These are phyloP conservation scores for Kwoniella sp. DNA, from an alignment of 768 basidiomycete genomes.

Conservation along the genomic window DNA sequence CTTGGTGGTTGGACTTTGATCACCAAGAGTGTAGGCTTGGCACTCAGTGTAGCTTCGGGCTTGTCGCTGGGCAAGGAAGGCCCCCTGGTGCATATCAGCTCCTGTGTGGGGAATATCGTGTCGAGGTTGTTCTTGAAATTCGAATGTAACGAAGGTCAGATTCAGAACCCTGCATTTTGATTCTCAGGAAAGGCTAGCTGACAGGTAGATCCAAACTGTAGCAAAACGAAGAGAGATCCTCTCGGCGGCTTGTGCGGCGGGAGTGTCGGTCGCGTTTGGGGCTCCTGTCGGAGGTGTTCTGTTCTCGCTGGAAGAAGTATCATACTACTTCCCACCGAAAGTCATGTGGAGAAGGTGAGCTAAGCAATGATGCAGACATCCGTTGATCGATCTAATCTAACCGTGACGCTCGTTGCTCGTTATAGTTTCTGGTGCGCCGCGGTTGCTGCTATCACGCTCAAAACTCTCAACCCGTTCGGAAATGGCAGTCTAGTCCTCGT, in stretches of 20 bases:
- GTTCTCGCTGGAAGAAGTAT: constrained; percentile 82
- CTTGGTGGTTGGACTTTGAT: constrained; percentile 86
- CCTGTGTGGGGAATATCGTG: constrained; percentile 89
- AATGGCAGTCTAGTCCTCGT: constrained; percentile 85
- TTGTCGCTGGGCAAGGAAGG: constrained; percentile 85
- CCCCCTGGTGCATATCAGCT: constrained; percentile 89
- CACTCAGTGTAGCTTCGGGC: constrained; percentile 89
- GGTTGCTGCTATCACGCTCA: constrained; percentile 79
- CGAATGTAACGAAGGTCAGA: constrained; percentile 89
- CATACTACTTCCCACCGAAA: constrained; percentile 95
- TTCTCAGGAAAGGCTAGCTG: background rate
- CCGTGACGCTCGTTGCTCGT: background rate
- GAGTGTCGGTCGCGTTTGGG: constrained; percentile 95
- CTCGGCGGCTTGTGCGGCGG: constrained; percentile 94
- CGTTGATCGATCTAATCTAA: no score
- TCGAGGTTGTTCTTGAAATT: constrained; percentile 84
- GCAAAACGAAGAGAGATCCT: constrained; percentile 92
- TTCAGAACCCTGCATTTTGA: constrained; percentile 5
- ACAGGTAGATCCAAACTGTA: constrained; percentile 44
- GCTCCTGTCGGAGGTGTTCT: constrained; percentile 74
- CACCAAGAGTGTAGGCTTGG: constrained; percentile 84
- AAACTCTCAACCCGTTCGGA: constrained; percentile 85
- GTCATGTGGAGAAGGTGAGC: constrained; percentile 86
- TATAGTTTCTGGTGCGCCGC: constrained; percentile 83
- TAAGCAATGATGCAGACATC: no score